Evolutionary conservation across 495 filamentous ascomycete species (phyloP).

Genomic region (Neurospora sp.): DNA sequence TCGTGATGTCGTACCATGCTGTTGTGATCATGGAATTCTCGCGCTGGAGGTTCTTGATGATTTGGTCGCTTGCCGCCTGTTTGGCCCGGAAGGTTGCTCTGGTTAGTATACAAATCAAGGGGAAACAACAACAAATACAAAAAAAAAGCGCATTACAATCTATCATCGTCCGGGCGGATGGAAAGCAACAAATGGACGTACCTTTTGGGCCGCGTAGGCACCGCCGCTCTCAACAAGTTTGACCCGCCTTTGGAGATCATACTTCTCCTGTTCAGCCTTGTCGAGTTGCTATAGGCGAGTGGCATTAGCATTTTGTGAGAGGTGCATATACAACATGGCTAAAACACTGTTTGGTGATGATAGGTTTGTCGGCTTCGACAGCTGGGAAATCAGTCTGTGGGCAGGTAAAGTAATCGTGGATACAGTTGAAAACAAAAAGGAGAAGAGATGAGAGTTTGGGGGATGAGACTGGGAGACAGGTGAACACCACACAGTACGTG

Average conservation of each 20-base stretch:
- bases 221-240: slow-evolving; percentile 35
- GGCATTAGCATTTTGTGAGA: neutral
- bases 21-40: slow-evolving; percentile 80
- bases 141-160: neutral
- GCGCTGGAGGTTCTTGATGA: slow-evolving; percentile 61
- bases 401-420: neutral
- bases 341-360: neutral
- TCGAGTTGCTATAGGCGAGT: slow-evolving; percentile 34
- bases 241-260: slow-evolving; percentile 36
- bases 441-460: neutral
- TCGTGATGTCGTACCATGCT: slow-evolving; percentile 86
- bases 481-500: neutral
- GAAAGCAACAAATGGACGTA: slow-evolving; percentile 18
- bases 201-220: slow-evolving; percentile 38
- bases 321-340: neutral
- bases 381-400: neutral
- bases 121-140: neutral
- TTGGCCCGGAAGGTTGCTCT: slow-evolving; percentile 7
- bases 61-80: slow-evolving; percentile 48
- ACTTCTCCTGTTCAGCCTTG: slow-evolving; percentile 38
- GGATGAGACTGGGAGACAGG: neutral
- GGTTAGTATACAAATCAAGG: neutral
- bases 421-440: neutral
- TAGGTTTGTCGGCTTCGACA: neutral
- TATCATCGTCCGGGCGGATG: slow-evolving; percentile 7